Conservation (phyloP, 306 rosid genomes). For the Ochetophila trinervis region DNA sequence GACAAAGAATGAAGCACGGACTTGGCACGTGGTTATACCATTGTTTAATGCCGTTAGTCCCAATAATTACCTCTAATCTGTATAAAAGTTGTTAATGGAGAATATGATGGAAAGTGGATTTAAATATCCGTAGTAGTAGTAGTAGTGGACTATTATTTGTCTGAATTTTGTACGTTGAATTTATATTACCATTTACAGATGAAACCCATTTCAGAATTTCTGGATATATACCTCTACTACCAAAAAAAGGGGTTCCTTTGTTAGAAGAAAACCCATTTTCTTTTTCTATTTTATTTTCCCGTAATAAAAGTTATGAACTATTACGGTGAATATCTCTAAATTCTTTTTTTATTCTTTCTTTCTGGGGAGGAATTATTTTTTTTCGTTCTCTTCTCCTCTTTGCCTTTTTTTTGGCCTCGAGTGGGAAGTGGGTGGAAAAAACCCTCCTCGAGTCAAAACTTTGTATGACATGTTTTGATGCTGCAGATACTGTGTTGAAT, state of each 20-base stretch:
- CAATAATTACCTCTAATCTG: not conserved
- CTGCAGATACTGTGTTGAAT: conserved; percentile 38
- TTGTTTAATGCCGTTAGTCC: not conserved
- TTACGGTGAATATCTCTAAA: not conserved
- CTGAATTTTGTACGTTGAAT: not conserved
- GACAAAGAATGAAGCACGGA: conserved; percentile 20
- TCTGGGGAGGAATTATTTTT: conserved; percentile 3
- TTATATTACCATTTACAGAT: not conserved
- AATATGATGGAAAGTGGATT: not conserved
- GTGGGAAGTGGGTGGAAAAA: conserved; percentile 16
- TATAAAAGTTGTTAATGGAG: not conserved
- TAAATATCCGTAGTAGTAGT: not conserved
- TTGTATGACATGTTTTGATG: conserved; percentile 32
- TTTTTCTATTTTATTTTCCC: not conserved
- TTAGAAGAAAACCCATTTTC: conserved; percentile 3
- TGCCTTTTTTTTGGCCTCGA: not conserved
- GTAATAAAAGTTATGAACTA: not conserved
- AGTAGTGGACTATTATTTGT: not conserved
- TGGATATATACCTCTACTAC: not conserved
- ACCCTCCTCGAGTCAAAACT: conserved; percentile 26
- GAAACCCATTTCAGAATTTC: not conserved
- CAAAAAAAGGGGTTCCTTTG: not conserved
- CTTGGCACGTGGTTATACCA: conserved; percentile 12
- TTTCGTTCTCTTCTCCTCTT: not conserved
- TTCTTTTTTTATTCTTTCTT: not conserved